phyloP scores from a whole-genome alignment of 495 filamentous ascomycete genomes.

The Neurospora pannonica region DNA sequence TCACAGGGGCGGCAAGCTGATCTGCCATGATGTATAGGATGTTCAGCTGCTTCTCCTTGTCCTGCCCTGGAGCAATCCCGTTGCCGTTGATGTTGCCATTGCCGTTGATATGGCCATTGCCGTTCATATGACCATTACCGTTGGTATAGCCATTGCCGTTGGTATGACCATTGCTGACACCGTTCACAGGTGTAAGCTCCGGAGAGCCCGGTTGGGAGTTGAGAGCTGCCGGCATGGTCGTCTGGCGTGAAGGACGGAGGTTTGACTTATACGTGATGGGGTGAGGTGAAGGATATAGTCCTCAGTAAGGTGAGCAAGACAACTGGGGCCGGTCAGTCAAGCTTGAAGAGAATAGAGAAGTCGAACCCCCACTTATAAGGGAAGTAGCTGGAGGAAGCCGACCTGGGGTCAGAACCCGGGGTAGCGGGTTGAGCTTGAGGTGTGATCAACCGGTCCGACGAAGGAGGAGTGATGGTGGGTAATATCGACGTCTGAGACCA shows the following conservation, averaged over 20 bases:
- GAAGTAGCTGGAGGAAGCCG: neutral
- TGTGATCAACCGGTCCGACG: neutral
- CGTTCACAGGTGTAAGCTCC: slow-evolving; percentile 4
- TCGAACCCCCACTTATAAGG: neutral
- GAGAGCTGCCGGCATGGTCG: slow-evolving; percentile 44
- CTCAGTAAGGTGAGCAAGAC: neutral
- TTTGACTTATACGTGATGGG: neutral
- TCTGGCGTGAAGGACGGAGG: neutral
- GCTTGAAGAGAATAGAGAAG: neutral
- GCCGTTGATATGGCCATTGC: neutral
- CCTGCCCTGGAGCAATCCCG: neutral
- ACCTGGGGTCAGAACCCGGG: neutral
- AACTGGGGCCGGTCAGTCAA: neutral
- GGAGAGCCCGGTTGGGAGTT: slow-evolving; percentile 39
- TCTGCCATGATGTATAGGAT: slow-evolving; percentile 68
- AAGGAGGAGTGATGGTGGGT: neutral
- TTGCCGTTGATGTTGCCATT: neutral
- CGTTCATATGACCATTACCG: slow-evolving; percentile 5
- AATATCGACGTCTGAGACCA: neutral
- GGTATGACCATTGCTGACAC: neutral
- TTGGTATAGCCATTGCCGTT: slow-evolving; percentile 1
- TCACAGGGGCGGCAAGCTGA: slow-evolving; percentile 75
- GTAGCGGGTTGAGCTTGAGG: neutral
- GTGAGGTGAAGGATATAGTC: neutral
- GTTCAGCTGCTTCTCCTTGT: slow-evolving; percentile 21